Evolutionary conservation across 2,329 filamentous ascomycete genomes (phyloP).

Genomic region (Hyphodiscus sp.): DNA sequence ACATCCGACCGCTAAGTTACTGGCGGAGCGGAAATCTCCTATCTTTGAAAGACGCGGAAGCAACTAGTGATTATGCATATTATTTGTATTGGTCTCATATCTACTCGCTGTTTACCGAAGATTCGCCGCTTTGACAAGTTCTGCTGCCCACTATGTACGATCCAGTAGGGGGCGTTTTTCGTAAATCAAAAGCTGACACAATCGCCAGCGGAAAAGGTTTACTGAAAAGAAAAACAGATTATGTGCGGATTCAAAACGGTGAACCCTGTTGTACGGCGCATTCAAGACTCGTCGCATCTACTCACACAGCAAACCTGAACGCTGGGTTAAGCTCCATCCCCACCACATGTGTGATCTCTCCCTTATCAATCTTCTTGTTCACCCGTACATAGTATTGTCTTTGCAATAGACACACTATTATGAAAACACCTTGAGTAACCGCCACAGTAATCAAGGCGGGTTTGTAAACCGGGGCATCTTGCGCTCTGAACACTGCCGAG

Average conservation of each 20-base stretch:
- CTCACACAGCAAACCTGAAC: slow-evolving; percentile 6
- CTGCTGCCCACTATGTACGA: no score
- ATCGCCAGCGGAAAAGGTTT: no score
- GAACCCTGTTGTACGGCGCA: neutral
- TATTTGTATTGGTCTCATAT: no score
- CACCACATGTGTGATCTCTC: slow-evolving; percentile 2
- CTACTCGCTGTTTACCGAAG: no score
- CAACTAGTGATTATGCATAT: no score
- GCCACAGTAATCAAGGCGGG: slow-evolving; percentile 47
- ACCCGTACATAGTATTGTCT: slow-evolving; percentile 2
- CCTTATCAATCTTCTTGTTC: slow-evolving; percentile 3
- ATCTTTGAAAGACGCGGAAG: no score
- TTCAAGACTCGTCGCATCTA: neutral
- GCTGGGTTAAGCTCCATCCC: slow-evolving; percentile 4
- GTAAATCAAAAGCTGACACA: no score
- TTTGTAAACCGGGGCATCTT: slow-evolving; percentile 60
- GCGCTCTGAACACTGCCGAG: slow-evolving; percentile 57
- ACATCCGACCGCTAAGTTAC: neutral
- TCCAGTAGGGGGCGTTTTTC: no score
- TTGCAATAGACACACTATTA: slow-evolving; percentile 1
- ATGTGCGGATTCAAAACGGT: neutral
- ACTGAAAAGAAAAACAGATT: neutral
- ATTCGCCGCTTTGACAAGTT: no score
- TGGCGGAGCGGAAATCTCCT: no score
- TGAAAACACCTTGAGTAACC: slow-evolving; percentile 2